Percentiles rank a stretch among this genome's conserved stretches.
These are phyloP conservation scores for Fraxinus ornus DNA, from an alignment of 305 asterid species.

Conservation along the genomic window DNA sequence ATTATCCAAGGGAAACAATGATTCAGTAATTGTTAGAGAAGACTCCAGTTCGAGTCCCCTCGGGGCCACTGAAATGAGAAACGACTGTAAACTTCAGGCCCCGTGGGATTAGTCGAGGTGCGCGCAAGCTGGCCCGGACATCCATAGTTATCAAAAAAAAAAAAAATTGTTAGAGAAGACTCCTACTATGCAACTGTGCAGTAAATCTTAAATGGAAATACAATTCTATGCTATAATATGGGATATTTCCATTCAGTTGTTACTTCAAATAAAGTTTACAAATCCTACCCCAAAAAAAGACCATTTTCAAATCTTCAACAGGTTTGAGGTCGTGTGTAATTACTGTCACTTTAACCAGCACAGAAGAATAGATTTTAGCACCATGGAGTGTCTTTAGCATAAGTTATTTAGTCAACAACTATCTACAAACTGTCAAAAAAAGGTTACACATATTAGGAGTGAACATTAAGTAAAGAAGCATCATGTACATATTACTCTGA, in stretches of 20 bases:
- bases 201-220: not conserved
- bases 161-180: not conserved
- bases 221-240: not conserved
- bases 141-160: no score
- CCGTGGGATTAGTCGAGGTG: no score
- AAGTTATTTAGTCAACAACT: not conserved
- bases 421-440: not conserved
- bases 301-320: not conserved
- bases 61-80: no score
- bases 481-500: not conserved
- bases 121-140: no score
- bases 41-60: not conserved
- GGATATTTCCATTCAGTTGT: slow-evolving; percentile 9
- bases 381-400: not conserved
- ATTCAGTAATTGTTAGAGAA: not conserved
- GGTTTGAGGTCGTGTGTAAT: not conserved
- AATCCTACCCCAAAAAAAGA: slow-evolving; percentile 9
- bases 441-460: not conserved
- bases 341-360: slow-evolving; percentile 3
- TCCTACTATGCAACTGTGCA: not conserved
- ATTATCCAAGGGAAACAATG: not conserved
- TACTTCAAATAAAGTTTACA: slow-evolving; percentile 5
- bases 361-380: not conserved
- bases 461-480: slow-evolving; percentile 9
- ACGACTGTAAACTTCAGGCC: no score